phyloP scores from a whole-genome alignment of 2,329 filamentous ascomycete species.

The Aspergillus luchuensis region DNA sequence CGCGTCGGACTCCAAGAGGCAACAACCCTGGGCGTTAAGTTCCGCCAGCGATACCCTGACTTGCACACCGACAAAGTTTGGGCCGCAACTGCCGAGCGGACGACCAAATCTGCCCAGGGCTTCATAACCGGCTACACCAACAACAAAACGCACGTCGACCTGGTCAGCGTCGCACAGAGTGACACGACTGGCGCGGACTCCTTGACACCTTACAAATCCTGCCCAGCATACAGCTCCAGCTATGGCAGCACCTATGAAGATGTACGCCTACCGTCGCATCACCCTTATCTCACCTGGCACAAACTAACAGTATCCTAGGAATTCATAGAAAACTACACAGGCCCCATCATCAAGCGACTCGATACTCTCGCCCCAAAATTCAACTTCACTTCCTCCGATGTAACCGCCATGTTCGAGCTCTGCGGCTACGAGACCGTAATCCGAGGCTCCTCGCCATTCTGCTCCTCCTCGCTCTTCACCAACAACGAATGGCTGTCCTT shows the following conservation, averaged over 20 bases:
- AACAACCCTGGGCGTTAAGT: constrained; percentile 59
- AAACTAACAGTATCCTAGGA: constrained; percentile 9
- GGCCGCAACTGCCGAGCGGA: constrained; percentile 65
- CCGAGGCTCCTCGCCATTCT: constrained; percentile 63
- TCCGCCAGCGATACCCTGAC: constrained; percentile 61
- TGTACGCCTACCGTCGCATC: constrained; percentile 42
- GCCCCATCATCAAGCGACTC: constrained; percentile 61
- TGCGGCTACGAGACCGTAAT: constrained; percentile 69
- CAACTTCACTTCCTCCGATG: constrained; percentile 64
- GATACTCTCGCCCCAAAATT: constrained; percentile 57
- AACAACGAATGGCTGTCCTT: constrained; percentile 67
- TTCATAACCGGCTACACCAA: constrained; percentile 60
- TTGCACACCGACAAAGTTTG: constrained; percentile 60
- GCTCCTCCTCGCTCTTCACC: constrained; percentile 60
- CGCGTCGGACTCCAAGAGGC: constrained; percentile 63
- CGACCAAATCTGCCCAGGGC: constrained; percentile 59
- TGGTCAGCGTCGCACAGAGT: constrained; percentile 60
- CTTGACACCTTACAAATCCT: constrained; percentile 66
- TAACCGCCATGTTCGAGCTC: constrained; percentile 67
- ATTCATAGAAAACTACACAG: constrained; percentile 52
- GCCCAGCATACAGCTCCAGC: constrained; percentile 62
- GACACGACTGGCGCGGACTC: constrained; percentile 60
- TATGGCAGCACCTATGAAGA: constrained; percentile 56
- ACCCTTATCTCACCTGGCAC: not conserved
- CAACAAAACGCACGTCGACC: constrained; percentile 53